Percentiles rank a stretch among this genome's conserved stretches.
Conservation (phyloP, 768 basidiomycete species). For the Lentinus brumalis region DNA sequence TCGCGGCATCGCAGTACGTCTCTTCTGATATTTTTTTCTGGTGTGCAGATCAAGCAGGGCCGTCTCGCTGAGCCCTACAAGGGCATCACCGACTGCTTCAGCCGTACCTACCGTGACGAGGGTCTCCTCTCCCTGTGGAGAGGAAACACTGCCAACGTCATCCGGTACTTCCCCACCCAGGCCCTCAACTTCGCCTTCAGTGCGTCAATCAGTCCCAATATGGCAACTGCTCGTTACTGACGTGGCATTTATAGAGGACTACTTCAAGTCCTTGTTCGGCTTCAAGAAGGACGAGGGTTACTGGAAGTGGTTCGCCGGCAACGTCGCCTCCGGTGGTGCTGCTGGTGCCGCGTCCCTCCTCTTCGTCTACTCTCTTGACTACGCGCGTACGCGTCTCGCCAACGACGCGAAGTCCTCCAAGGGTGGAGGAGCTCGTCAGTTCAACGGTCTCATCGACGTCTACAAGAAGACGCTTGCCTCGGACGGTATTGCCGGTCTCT, state of each 20-base stretch:
- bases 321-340: constrained; percentile 97
- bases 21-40: not conserved
- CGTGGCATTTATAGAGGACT: constrained; percentile 68
- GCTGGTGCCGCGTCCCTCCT: constrained; percentile 98
- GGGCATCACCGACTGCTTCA: constrained; percentile 91
- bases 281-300: constrained; percentile 99
- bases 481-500: constrained; percentile 98
- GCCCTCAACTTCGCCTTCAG: constrained; percentile 99
- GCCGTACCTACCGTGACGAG: constrained; percentile 92
- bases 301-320: constrained; percentile 98
- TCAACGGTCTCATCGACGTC: constrained; percentile 97
- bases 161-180: constrained; percentile 99
- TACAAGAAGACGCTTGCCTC: constrained; percentile 97
- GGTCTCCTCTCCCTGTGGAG: constrained; percentile 96
- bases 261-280: constrained; percentile 98
- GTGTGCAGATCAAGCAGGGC: constrained; percentile 92
- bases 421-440: constrained; percentile 91
- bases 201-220: constrained; percentile 45
- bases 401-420: constrained; percentile 97
- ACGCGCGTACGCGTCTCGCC: constrained; percentile 98
- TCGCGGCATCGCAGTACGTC: not conserved
- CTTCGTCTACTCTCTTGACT: constrained; percentile 99
- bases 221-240: constrained; percentile 12
- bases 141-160: constrained; percentile 99
- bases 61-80: constrained; percentile 96